phyloP scores from a whole-genome alignment of 2,329 filamentous ascomycete genomes.

The Fusarium pseudonygamai region DNA sequence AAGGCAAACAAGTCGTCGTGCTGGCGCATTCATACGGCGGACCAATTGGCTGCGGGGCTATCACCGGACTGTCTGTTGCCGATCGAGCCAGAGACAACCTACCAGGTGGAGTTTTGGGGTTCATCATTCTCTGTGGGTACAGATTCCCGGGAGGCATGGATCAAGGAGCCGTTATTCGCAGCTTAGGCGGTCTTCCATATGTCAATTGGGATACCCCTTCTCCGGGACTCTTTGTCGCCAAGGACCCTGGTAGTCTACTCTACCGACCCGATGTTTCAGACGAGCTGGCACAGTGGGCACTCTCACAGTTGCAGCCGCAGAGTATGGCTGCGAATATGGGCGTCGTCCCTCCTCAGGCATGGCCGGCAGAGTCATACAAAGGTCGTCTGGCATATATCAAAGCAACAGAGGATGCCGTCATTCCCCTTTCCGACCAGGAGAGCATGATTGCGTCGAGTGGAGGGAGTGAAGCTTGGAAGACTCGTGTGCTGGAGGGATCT shows the following conservation, averaged over 20 bases:
- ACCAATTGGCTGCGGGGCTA: neutral
- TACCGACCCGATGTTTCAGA: neutral
- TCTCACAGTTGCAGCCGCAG: neutral
- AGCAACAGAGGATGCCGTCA: neutral
- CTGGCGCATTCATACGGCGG: neutral
- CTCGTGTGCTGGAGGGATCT: neutral
- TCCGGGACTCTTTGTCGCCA: neutral
- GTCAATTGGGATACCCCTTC: neutral
- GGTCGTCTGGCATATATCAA: neutral
- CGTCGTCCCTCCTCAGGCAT: neutral
- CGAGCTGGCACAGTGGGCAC: neutral
- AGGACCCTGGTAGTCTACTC: neutral
- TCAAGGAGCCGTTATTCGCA: neutral
- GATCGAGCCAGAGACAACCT: fast-evolving
- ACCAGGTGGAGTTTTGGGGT: neutral
- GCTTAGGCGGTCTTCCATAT: neutral
- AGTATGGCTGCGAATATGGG: neutral
- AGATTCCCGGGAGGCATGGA: neutral
- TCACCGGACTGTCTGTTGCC: neutral
- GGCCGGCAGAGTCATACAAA: neutral
- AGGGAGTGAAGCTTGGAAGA: neutral
- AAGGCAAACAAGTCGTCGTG: neutral
- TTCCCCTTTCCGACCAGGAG: neutral
- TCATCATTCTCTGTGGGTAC: neutral
- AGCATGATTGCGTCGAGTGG: neutral